Conservation (phyloP, 305 asterid genomes). For the Fraxinus floribunda region DNA sequence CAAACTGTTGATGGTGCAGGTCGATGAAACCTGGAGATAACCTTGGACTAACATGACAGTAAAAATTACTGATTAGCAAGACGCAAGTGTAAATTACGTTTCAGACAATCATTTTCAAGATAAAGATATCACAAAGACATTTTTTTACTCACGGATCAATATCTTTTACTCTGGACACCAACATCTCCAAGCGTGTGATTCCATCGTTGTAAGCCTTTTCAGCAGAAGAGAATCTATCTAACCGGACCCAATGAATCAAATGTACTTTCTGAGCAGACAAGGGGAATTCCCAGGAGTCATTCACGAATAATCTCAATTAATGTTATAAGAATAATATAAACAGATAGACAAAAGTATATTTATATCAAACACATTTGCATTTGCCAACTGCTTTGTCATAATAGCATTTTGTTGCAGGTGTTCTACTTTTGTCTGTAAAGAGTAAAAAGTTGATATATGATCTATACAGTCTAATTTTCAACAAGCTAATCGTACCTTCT, state of each 20-base stretch:
- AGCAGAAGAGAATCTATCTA: slow-evolving; percentile 59
- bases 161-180: slow-evolving; percentile 62
- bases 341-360: not conserved
- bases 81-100: slow-evolving; percentile 14
- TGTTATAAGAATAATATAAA: slow-evolving; percentile 5
- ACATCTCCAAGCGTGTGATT: slow-evolving; percentile 49
- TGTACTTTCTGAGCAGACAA: slow-evolving; percentile 59
- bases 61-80: not conserved
- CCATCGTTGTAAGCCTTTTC: slow-evolving; percentile 74
- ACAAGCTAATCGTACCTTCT: slow-evolving; percentile 50
- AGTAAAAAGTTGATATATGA: slow-evolving; percentile 4
- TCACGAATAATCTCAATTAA: slow-evolving; percentile 15
- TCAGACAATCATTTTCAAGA: slow-evolving; percentile 2
- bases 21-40: slow-evolving; percentile 60
- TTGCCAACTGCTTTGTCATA: not conserved
- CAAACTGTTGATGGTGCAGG: slow-evolving; percentile 42
- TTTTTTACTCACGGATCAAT: slow-evolving; percentile 56
- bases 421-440: not conserved
- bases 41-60: slow-evolving; percentile 50
- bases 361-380: not conserved
- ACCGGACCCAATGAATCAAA: slow-evolving; percentile 84
- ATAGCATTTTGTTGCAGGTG: not conserved
- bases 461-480: not conserved
- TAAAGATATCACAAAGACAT: not conserved
- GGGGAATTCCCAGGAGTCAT: slow-evolving; percentile 11